Percentiles rank a stretch among this genome's conserved stretches.
Evolutionary conservation across 768 basidiomycete species (phyloP).

Genomic region (Pulveroboletus sp.): DNA sequence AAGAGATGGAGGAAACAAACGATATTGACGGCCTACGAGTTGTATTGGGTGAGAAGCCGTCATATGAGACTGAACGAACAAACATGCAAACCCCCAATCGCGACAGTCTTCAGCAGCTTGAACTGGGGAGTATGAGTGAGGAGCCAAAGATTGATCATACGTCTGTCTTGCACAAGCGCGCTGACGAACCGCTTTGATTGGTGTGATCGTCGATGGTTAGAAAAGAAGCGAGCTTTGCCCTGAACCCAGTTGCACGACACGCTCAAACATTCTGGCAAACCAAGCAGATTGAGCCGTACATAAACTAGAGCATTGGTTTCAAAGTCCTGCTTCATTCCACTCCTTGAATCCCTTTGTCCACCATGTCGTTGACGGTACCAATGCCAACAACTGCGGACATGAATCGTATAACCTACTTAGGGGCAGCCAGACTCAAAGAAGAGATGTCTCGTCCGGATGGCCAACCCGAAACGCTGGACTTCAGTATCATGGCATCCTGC

Average conservation of each 20-base stretch:
- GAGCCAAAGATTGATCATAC: slow-evolving; percentile 6
- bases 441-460: slow-evolving; percentile 27
- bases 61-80: slow-evolving; percentile 1
- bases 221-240: no score
- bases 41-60: slow-evolving; percentile 1
- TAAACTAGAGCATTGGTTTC: not conserved
- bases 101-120: slow-evolving; percentile 18
- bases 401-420: slow-evolving; percentile 25
- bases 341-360: not conserved
- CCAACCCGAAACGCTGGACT: slow-evolving; percentile 29
- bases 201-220: no score
- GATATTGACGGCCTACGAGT: slow-evolving; percentile 48
- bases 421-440: slow-evolving; percentile 27
- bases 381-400: slow-evolving; percentile 26
- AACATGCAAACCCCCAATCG: slow-evolving; percentile 28
- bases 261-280: not conserved
- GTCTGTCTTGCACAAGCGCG: not conserved
- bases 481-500: slow-evolving; percentile 21
- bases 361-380: slow-evolving; percentile 18
- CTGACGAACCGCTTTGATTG: not conserved
- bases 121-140: slow-evolving; percentile 10
- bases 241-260: not conserved
- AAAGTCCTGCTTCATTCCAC: not conserved
- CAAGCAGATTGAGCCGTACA: not conserved
- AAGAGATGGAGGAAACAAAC: slow-evolving; percentile 60